phyloP scores from a whole-genome alignment of 352 stramenopile genomes.

The Pythium aphanidermatum region DNA sequence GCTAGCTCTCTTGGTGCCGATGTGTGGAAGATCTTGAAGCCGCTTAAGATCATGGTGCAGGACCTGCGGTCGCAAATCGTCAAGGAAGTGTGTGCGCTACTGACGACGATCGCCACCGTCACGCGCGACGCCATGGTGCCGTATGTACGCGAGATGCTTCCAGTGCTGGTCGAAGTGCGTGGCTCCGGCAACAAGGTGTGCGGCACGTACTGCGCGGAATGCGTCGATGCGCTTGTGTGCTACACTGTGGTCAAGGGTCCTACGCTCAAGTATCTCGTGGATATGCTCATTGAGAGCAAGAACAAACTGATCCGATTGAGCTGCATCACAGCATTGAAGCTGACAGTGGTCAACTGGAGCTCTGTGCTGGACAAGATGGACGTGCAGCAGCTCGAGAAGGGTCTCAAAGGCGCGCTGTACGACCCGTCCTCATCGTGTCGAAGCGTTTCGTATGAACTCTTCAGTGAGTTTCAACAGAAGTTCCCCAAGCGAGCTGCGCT shows the following conservation, averaged over 20 bases:
- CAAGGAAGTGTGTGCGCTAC: conserved; percentile 68
- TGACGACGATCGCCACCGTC: conserved; percentile 52
- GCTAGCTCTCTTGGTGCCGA: conserved; percentile 39
- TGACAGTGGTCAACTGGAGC: conserved; percentile 56
- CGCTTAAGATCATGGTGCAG: conserved; percentile 65
- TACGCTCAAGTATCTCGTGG: conserved; percentile 67
- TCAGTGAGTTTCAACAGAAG: conserved; percentile 61
- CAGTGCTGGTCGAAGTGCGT: conserved; percentile 69
- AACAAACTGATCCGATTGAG: conserved; percentile 76
- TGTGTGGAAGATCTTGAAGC: conserved; percentile 67
- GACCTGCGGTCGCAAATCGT: conserved; percentile 83
- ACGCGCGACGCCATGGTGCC: conserved; percentile 75
- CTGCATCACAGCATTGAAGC: conserved; percentile 61
- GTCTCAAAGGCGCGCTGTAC: conserved; percentile 59
- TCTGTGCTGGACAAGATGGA: conserved; percentile 70
- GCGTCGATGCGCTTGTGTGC: conserved; percentile 55
- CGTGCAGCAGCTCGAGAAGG: conserved; percentile 77
- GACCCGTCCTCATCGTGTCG: conserved; percentile 74
- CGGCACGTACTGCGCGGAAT: conserved; percentile 72
- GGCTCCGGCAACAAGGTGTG: conserved; percentile 83
- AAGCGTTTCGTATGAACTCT: conserved; percentile 60
- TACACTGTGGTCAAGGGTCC: conserved; percentile 69
- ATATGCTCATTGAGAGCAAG: conserved; percentile 71
- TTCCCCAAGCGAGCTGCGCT: conserved; percentile 71
- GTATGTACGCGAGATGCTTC: conserved; percentile 67